Conservation (phyloP, 495 filamentous ascomycete genomes). For the Neurospora africana region DNA sequence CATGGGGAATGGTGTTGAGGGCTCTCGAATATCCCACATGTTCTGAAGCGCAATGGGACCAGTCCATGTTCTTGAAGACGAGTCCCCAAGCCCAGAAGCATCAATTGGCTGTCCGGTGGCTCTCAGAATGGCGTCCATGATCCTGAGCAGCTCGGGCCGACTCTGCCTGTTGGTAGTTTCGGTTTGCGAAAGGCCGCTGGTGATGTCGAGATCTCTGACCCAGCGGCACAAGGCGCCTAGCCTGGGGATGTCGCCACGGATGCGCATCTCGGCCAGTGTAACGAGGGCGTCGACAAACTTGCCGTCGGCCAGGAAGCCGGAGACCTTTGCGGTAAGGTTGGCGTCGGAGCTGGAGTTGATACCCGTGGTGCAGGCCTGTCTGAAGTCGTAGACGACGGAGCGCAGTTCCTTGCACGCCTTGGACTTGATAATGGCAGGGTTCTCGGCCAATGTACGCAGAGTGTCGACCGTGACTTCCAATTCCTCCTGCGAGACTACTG, state of each 20-base stretch:
- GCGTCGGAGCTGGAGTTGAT: slow-evolving; percentile 26
- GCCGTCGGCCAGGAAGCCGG: slow-evolving; percentile 32
- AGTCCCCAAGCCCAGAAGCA: slow-evolving; percentile 3
- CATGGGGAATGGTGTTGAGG: background rate
- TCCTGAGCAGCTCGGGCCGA: slow-evolving; percentile 19
- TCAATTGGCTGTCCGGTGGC: slow-evolving; percentile 28
- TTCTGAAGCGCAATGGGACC: slow-evolving; percentile 22
- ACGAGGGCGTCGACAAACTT: slow-evolving; percentile 32
- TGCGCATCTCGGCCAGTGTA: slow-evolving; percentile 37
- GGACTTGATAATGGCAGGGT: slow-evolving; percentile 34
- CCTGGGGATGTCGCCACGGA: slow-evolving; percentile 30
- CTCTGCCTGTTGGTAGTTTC: background rate
- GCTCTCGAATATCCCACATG: slow-evolving; percentile 24
- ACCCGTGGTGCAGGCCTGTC: slow-evolving; percentile 33
- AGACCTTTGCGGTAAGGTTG: slow-evolving; percentile 33
- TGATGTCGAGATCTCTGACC: slow-evolving; percentile 39
- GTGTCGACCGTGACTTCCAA: slow-evolving; percentile 37
- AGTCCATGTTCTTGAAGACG: background rate
- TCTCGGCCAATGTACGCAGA: slow-evolving; percentile 25
- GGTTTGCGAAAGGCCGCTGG: slow-evolving; percentile 28
- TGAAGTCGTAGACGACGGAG: slow-evolving; percentile 36
- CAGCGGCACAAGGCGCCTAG: slow-evolving; percentile 38
- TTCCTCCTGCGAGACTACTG: slow-evolving; percentile 31
- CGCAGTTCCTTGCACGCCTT: slow-evolving; percentile 36
- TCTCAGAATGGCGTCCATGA: slow-evolving; percentile 34